These are phyloP conservation scores for Aristolochia contorta DNA, from an alignment of 164 flowering plant species.

Conservation along the genomic window DNA sequence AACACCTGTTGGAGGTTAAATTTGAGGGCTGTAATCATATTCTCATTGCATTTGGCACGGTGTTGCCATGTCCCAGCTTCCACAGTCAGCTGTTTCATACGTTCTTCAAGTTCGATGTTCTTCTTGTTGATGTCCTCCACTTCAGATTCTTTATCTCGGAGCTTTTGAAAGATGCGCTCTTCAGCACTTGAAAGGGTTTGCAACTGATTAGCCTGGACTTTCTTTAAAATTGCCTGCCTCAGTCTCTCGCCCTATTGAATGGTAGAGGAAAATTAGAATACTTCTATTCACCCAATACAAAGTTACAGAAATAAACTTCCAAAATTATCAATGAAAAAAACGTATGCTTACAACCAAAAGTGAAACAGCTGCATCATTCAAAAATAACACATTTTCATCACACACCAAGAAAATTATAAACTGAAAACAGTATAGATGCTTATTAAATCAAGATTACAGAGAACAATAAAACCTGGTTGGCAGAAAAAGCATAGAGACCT, in stretches of 20 bases:
- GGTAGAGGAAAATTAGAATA: neutral
- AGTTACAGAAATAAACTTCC: too few relatives aligned
- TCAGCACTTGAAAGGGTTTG: slow-evolving; percentile 47
- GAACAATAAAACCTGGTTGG: too few relatives aligned
- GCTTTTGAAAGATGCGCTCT: slow-evolving; percentile 50
- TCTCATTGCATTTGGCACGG: slow-evolving; percentile 57
- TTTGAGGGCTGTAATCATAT: slow-evolving; percentile 53
- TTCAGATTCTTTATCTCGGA: slow-evolving; percentile 64
- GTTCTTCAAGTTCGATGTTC: slow-evolving; percentile 60
- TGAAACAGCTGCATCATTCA: too few relatives aligned
- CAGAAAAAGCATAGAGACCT: too few relatives aligned
- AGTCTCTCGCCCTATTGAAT: slow-evolving; percentile 50
- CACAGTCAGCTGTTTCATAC: slow-evolving; percentile 38
- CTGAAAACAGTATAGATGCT: too few relatives aligned
- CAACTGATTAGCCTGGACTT: slow-evolving; percentile 57
- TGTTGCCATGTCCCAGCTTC: slow-evolving; percentile 79
- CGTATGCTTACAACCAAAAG: too few relatives aligned
- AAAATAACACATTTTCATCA: too few relatives aligned
- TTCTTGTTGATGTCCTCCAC: slow-evolving; percentile 54
- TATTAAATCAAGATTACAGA: too few relatives aligned
- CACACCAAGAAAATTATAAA: too few relatives aligned
- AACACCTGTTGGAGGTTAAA: slow-evolving; percentile 56
- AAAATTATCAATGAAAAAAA: too few relatives aligned
- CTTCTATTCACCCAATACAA: too few relatives aligned
- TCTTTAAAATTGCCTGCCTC: slow-evolving; percentile 54